Evolutionary conservation across 345 rosid genomes (phyloP).

Genomic region (Punica granatum): DNA sequence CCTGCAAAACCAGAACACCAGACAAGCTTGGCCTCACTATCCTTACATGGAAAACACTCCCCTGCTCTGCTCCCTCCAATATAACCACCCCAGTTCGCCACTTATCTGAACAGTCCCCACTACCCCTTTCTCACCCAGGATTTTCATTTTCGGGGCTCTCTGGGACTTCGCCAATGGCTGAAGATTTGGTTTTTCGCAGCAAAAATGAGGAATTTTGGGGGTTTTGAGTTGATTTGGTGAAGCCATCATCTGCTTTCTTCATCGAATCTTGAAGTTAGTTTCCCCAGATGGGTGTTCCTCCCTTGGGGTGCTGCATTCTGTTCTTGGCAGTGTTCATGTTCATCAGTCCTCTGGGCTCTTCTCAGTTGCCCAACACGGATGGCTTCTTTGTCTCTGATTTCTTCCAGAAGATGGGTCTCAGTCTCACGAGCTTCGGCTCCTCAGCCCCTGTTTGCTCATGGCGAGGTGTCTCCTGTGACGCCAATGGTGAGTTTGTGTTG

Average conservation of each 20-base stretch:
- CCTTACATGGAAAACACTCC: too few species aligned
- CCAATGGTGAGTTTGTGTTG: conserved; percentile 36
- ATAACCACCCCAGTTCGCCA: too few species aligned
- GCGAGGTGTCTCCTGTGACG: conserved; percentile 69
- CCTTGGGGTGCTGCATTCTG: conserved; percentile 35
- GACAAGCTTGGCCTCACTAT: neutral
- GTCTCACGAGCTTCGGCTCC: conserved; percentile 33
- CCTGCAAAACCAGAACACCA: neutral
- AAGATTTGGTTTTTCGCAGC: neutral
- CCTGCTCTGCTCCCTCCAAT: too few species aligned
- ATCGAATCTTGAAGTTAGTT: neutral
- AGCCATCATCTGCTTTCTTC: conserved; percentile 11
- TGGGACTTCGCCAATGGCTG: neutral
- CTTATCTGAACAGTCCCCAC: neutral
- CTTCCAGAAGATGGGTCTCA: conserved; percentile 47
- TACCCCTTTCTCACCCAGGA: neutral
- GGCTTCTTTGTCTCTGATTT: conserved; percentile 67
- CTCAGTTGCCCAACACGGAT: conserved; percentile 76
- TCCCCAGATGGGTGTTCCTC: conserved; percentile 51
- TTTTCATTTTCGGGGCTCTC: neutral
- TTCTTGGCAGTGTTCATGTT: conserved; percentile 44
- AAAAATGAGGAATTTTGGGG: neutral
- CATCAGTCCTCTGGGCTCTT: conserved; percentile 14
- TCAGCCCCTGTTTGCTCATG: conserved; percentile 63
- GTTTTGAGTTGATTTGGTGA: conserved; percentile 1